Evolutionary conservation across 306 rosid genomes (phyloP), one percentile per base, ranked within the genome.

Genomic region (Rubus idaeus): DNA sequence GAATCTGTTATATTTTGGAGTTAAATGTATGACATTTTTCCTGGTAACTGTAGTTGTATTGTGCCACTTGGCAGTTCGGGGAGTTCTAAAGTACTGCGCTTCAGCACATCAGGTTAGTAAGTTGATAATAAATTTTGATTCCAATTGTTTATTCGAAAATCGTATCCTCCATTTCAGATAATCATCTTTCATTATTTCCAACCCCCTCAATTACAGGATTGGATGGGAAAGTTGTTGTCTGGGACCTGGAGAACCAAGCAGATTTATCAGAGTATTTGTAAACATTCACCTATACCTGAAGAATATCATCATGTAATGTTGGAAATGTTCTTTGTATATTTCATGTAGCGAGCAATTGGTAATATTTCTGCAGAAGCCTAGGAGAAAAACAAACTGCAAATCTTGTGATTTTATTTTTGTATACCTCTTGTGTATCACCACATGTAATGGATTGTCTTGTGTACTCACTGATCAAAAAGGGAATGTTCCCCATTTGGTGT

Each of bases 31-130:
- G 79, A 82, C 78, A 61, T 75, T 79, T 68, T 75, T 76, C n/a
- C 67, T 74, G 55, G 68, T 20, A 64, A 70, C 78, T 90, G 89
- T 78, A 95, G 99, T 74, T 92, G 85, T 76, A 91, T 95, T 65
- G 78, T 85, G 70, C 93, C 94, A 30, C 90, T 88, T 62, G 85
- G 81, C 77, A 82, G 62, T 78, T 88, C 66, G 14, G 87, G 91
- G 74, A 82, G 79, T 60, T 56, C 84, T 66, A 73, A 78, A 50
- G 65, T 53, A 81, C 88, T 57, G 80, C 89, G 97, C 73, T 95
- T 95, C 89, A 95, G 97, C 91, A 95, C 97, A 49, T 90, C 99
- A 82, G 99, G 99, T 95, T 76, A 68, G 97, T 77, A 50, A 55
- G 37, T 46, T 10, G 23, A 50, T 47, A 8, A 12, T n/a, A 46